Conservation (phyloP, 2,329 filamentous ascomycete species). For the Teratosphaeria epicoccoides region DNA sequence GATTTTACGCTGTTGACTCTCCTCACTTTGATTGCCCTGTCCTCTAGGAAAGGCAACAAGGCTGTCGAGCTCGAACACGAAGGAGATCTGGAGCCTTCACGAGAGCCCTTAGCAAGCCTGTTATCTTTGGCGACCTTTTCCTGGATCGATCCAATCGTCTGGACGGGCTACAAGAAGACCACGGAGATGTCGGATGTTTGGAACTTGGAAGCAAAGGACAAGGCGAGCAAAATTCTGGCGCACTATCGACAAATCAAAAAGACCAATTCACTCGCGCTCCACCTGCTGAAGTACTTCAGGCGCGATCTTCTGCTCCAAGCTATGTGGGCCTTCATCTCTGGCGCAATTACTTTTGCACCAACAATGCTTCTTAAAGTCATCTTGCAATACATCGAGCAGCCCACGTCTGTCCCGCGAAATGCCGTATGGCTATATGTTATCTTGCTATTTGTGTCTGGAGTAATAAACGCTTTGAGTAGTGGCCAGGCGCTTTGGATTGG, state of each 20-base stretch:
- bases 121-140: conserved; percentile 79
- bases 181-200: conserved; percentile 79
- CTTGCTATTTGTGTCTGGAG: conserved; percentile 71
- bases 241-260: conserved; percentile 80
- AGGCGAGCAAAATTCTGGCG: conserved; percentile 67
- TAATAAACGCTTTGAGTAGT: conserved; percentile 70
- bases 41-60: conserved; percentile 85
- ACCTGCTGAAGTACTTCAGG: conserved; percentile 78
- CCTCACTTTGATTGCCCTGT: conserved; percentile 64
- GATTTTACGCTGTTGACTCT: conserved; percentile 68
- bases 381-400: conserved; percentile 84
- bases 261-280: conserved; percentile 66
- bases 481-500: conserved; percentile 87
- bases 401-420: conserved; percentile 62
- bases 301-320: conserved; percentile 65
- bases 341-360: conserved; percentile 79
- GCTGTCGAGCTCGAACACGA: conserved; percentile 81
- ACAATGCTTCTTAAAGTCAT: conserved; percentile 86
- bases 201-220: conserved; percentile 82
- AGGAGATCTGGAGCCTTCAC: conserved; percentile 74
- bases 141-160: conserved; percentile 85
- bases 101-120: conserved; percentile 76
- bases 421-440: conserved; percentile 96
- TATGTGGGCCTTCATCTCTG: conserved; percentile 66
- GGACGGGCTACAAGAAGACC: conserved; percentile 75